Conservation (phyloP, 1,284 basidiomycete genomes). For the Phlebopus sp. region DNA sequence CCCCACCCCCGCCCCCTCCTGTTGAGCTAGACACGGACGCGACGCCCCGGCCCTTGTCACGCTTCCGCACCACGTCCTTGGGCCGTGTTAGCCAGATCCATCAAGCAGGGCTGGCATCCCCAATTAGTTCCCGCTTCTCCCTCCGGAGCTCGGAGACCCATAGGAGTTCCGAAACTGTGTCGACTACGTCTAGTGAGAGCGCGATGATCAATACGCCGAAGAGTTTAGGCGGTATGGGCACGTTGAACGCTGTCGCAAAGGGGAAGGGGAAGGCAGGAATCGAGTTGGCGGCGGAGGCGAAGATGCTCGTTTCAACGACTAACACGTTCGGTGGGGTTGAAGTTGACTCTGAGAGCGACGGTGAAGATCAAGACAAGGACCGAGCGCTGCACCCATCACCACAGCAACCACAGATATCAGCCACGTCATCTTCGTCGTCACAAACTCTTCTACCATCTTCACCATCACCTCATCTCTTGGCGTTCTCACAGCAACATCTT, state of each 20-base stretch:
- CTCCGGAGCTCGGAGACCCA: slow-evolving; percentile 21
- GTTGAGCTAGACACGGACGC: slow-evolving; percentile 24
- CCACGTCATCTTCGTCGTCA: too few relatives aligned
- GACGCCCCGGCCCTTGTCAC: slow-evolving; percentile 25
- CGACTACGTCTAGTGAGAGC: slow-evolving; percentile 23
- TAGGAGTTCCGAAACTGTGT: slow-evolving; percentile 11
- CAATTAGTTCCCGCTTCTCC: slow-evolving; percentile 22
- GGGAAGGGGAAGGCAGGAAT: slow-evolving; percentile 12
- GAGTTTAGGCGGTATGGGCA: slow-evolving; percentile 10
- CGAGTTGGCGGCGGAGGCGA: slow-evolving; percentile 20
- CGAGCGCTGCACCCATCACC: slow-evolving; percentile 7
- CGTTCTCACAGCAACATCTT: slow-evolving; percentile 36
- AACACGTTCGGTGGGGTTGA: slow-evolving; percentile 39
- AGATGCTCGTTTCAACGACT: slow-evolving; percentile 31
- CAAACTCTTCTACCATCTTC: too few relatives aligned
- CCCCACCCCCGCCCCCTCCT: slow-evolving; percentile 27
- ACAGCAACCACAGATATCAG: slow-evolving; percentile 43
- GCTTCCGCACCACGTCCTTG: slow-evolving; percentile 30
- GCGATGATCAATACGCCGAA: slow-evolving; percentile 15
- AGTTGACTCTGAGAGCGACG: slow-evolving; percentile 27
- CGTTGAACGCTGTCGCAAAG: slow-evolving; percentile 8
- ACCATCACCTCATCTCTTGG: too few relatives aligned
- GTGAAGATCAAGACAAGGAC: slow-evolving; percentile 9
- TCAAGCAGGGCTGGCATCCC: slow-evolving; percentile 14
- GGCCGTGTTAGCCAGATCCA: slow-evolving; percentile 27